These are phyloP conservation scores for Papiliotrema nemorosa DNA, from an alignment of 1,284 basidiomycete genomes.

Conservation along the genomic window DNA sequence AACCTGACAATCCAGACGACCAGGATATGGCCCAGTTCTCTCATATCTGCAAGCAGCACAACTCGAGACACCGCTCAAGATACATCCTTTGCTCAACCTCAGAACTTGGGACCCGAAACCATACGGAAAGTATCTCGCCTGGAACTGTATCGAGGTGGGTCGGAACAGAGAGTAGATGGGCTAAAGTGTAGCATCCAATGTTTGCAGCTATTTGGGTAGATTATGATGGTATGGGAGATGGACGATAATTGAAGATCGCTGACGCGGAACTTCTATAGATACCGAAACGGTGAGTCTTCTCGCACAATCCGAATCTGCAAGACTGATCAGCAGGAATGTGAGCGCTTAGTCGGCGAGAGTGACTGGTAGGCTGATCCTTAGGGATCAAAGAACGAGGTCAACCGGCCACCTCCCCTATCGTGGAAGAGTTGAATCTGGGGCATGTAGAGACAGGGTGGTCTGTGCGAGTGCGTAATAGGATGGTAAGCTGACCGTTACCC, in stretches of 20 bases:
- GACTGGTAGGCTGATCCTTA: constrained; percentile 8
- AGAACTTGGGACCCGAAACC: constrained; percentile 44
- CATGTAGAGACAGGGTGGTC: constrained; percentile 46
- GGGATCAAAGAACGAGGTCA: constrained; percentile 48
- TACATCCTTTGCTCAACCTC: constrained; percentile 42
- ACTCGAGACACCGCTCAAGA: constrained; percentile 38
- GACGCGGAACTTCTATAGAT: too few species aligned
- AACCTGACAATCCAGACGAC: constrained; percentile 23
- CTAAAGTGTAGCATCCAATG: constrained; percentile 36
- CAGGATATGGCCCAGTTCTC: constrained; percentile 44
- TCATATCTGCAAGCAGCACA: constrained; percentile 45
- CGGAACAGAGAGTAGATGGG: background rate
- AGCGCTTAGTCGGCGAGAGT: background rate
- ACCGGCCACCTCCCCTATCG: constrained; percentile 46
- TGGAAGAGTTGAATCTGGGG: constrained; percentile 45
- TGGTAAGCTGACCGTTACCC: constrained; percentile 21
- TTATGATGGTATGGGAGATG: constrained; percentile 25
- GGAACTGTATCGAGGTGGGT: constrained; percentile 41
- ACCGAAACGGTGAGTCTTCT: constrained; percentile 32
- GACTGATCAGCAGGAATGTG: constrained; percentile 23
- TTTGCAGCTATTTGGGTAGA: constrained; percentile 47
- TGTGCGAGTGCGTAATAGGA: constrained; percentile 43
- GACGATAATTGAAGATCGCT: too few species aligned
- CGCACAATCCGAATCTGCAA: background rate
- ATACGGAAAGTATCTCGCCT: constrained; percentile 39